Base-by-base conservation (phyloP, 305 asterid genomes). In the Fraxinus sp. region DNA sequence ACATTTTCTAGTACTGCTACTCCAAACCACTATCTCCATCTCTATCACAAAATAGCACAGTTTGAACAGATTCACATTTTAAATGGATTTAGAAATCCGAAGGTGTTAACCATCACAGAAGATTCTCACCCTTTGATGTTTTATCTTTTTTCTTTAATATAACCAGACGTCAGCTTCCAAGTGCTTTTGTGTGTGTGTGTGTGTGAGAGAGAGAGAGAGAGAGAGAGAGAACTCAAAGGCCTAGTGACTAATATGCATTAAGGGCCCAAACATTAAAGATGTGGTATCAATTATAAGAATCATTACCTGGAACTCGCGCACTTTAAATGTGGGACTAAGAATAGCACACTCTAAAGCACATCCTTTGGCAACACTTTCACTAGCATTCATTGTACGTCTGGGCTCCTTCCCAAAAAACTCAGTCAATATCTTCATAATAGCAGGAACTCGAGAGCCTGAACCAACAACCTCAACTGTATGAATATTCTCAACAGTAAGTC, bases 361-460 rank as follows among this genome's bases (percentile, higher is more conserved):
- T 37, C 98, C 98, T 86, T 92, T 93, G 11, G 98, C 92, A 52
- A 95, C 98, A 85, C 98, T 93, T 85, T 95, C 98, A 83, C 98
- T 93, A 16, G 94, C 97, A 90, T 95, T 93, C 97, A 95, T 93
- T 62, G 99, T 94, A 2, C 99, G 93, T 71, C 97, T 90, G 4
- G 99, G 98, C 79, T 96, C 98, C 91, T 89, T 94, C 1, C 92
- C 90, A 16, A 94, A 94, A 86, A 92, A 94, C 83, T 94, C 97
- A 0, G 94, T 87, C 90, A 96, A 87, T 20, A 94, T 96, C 91
- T 86, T 92, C 22, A 93, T 84, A 49, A 94, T 74, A 26, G 99
- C 95, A 62, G 99, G 99, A 20, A 95, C 98, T 76, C 99, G 91
- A 81, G 99, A 96, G 20, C 98, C 92, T 36, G 99, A 96, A 79